Conservation (phyloP, 352 stramenopile genomes). For the Phytophthora cactorum region DNA sequence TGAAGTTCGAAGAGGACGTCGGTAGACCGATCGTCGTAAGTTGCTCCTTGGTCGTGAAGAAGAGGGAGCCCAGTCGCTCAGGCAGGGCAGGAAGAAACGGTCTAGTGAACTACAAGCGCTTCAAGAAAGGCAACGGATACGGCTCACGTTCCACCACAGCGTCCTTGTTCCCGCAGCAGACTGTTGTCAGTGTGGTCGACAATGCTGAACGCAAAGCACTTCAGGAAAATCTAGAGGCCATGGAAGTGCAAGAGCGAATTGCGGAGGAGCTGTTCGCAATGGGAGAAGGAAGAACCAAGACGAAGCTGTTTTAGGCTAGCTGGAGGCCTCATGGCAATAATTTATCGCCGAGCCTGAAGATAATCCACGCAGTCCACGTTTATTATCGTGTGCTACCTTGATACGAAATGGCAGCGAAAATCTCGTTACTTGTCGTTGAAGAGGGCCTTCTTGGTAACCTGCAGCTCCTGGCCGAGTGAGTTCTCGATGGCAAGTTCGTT, state of each 20-base stretch:
- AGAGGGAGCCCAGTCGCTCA: conserved; percentile 6
- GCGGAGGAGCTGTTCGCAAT: conserved; percentile 87
- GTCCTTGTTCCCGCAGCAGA: conserved; percentile 62
- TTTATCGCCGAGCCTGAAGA: conserved; percentile 27
- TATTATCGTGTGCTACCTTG: conserved; percentile 37
- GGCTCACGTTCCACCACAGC: conserved; percentile 43
- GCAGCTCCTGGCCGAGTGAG: conserved; percentile 78
- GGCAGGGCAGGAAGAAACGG: conserved; percentile 9
- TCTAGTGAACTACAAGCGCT: conserved; percentile 81
- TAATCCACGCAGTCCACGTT: conserved; percentile 27
- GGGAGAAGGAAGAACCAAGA: conserved; percentile 62
- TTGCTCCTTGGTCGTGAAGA: conserved; percentile 64
- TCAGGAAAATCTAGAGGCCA: conserved; percentile 64
- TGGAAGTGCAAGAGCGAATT: conserved; percentile 86
- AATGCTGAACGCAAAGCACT: conserved; percentile 62
- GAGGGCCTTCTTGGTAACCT: conserved; percentile 84
- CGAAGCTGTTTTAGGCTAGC: conserved; percentile 52
- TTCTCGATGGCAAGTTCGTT: conserved; percentile 90
- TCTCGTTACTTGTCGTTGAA: conserved; percentile 84
- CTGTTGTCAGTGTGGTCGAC: conserved; percentile 70
- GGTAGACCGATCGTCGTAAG: conserved; percentile 55
- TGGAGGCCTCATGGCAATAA: conserved; percentile 20
- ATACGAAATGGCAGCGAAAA: conserved; percentile 8
- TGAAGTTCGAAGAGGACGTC: conserved; percentile 38
- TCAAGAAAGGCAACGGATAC: conserved; percentile 79